Conservation (phyloP, 768 basidiomycete species). For the Calvatia gigantea region DNA sequence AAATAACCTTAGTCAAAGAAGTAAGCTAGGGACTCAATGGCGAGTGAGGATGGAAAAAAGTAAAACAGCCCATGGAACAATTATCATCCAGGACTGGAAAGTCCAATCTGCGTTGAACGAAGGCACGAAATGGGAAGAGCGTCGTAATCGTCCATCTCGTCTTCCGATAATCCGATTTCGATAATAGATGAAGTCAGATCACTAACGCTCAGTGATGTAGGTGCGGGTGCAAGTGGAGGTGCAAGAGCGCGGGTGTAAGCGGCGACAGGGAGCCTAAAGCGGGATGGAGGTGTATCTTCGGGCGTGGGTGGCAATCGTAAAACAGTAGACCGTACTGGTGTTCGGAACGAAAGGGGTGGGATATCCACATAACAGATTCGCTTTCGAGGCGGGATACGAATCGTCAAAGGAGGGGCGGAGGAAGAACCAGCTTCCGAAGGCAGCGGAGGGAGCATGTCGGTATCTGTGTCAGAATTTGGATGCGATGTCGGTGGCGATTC, state of each 20-base stretch:
- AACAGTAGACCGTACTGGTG: not conserved
- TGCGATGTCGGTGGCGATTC: slow-evolving; percentile 3
- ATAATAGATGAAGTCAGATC: slow-evolving; percentile 2
- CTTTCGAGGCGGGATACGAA: slow-evolving; percentile 11
- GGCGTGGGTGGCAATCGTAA: slow-evolving; percentile 8
- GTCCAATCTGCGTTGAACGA: slow-evolving; percentile 8
- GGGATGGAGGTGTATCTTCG: slow-evolving; percentile 10
- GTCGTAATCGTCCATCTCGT: slow-evolving; percentile 3
- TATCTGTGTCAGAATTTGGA: not conserved
- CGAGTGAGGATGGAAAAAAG: not conserved
- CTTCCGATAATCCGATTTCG: slow-evolving; percentile 6
- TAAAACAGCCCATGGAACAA: not conserved
- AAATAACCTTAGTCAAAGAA: not conserved
- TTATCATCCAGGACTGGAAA: not conserved
- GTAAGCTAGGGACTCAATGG: not conserved
- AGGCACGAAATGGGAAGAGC: slow-evolving; percentile 4
- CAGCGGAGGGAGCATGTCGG: not conserved
- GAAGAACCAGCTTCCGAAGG: not conserved
- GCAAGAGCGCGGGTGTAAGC: not conserved
- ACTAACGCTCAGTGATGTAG: not conserved
- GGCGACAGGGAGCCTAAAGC: not conserved
- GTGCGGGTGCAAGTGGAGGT: not conserved
- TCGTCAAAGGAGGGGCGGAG: not conserved
- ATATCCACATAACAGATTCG: not conserved
- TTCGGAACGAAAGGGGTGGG: not conserved